Conservation (phyloP, 1,284 basidiomycete species). For the Cystobasidium sp. region DNA sequence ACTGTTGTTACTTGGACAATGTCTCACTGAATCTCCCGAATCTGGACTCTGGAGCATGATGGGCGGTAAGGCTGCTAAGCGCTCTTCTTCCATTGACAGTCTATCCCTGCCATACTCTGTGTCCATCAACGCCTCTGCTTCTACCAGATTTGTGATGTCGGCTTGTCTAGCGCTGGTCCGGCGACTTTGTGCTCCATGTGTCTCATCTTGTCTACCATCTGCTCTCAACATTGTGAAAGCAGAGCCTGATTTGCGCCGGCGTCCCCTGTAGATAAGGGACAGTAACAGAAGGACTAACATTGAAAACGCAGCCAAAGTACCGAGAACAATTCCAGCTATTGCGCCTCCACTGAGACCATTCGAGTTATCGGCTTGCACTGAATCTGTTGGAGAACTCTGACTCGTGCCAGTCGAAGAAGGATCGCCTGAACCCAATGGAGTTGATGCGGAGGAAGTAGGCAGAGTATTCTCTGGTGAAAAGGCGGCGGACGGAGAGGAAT, state of each 20-base stretch:
- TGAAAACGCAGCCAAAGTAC: not conserved
- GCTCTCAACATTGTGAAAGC: conserved; percentile 3
- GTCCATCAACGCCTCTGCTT: not conserved
- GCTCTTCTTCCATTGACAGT: not conserved
- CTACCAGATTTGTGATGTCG: not conserved
- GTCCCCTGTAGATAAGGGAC: not conserved
- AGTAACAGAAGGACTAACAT: conserved; percentile 1
- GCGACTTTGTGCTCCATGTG: not conserved
- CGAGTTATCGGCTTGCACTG: not conserved
- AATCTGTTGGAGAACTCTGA: not conserved
- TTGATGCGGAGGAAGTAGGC: too few relatives aligned
- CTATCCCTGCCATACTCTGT: not conserved
- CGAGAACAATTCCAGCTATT: conserved; percentile 21
- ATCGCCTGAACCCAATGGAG: too few relatives aligned
- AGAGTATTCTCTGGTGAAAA: too few relatives aligned
- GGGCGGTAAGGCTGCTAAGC: not conserved
- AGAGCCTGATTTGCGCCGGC: conserved; percentile 1
- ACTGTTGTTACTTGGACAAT: conserved; percentile 6
- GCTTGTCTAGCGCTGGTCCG: not conserved
- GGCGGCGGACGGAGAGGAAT: too few relatives aligned
- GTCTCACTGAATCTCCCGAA: not conserved
- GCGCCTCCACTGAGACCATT: conserved; percentile 5
- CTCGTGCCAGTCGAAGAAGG: too few relatives aligned
- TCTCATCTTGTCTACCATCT: not conserved
- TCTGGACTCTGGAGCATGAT: conserved; percentile 9